These are phyloP conservation scores for Zoysia japonica DNA, from an alignment of 176 grass and related monocot species.

Conservation along the genomic window DNA sequence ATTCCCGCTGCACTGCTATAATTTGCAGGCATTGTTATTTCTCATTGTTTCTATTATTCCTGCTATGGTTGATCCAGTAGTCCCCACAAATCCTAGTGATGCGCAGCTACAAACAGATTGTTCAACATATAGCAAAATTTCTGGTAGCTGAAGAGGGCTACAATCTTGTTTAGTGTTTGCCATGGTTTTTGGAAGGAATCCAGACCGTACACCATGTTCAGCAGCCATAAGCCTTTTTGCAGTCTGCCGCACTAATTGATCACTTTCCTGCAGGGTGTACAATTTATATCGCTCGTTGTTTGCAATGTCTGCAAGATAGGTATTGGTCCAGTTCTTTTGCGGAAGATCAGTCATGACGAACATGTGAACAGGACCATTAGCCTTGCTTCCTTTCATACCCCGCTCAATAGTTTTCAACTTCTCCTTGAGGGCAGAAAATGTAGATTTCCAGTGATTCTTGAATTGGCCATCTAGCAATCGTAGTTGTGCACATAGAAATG, in stretches of 20 bases:
- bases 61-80: conserved; percentile 90
- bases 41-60: conserved; percentile 82
- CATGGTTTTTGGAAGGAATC: conserved; percentile 60
- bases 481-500: conserved; percentile 87
- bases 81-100: conserved; percentile 92
- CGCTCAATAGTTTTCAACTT: conserved; percentile 60
- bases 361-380: conserved; percentile 51
- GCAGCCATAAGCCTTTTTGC: conserved; percentile 71
- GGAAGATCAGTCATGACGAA: conserved; percentile 99
- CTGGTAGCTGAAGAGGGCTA: conserved; percentile 56
- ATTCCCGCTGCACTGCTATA: conserved; percentile 28
- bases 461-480: conserved; percentile 95
- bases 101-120: conserved; percentile 90
- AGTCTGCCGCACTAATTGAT: conserved; percentile 66
- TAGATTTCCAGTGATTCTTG: conserved; percentile 95
- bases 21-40: conserved; percentile 67
- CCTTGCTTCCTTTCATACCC: conserved; percentile 41
- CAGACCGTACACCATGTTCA: conserved; percentile 74
- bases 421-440: conserved; percentile 82
- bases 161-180: conserved; percentile 41
- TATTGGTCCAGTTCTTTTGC: conserved; percentile 65
- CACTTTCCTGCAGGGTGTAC: conserved; percentile 63
- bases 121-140: conserved; percentile 81
- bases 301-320: conserved; percentile 70
- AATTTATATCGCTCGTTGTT: conserved; percentile 66